Percentiles rank a stretch among this genome's conserved stretches.
phyloP scores from a whole-genome alignment of 805 yeast genomes.

The Ogataea zsoltii region DNA sequence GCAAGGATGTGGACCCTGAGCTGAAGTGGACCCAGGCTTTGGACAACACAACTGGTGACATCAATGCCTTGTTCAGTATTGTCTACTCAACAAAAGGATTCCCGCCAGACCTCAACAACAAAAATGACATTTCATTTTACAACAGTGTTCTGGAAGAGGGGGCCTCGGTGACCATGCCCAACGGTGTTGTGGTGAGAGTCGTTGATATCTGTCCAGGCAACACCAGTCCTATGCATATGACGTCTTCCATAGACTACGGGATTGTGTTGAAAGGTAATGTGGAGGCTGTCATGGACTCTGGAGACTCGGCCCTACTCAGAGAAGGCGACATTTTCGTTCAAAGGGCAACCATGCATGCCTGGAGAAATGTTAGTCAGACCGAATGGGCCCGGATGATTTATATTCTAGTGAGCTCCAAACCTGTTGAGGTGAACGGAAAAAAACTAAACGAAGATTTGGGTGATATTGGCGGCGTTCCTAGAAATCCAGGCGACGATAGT shows the following conservation, averaged over 20 bases:
- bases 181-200: slow-evolving; percentile 11
- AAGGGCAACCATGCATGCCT: slow-evolving; percentile 14
- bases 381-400: slow-evolving; percentile 13
- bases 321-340: slow-evolving; percentile 13
- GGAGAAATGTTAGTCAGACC: slow-evolving; percentile 11
- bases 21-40: slow-evolving; percentile 11
- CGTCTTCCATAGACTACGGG: slow-evolving; percentile 10
- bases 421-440: slow-evolving; percentile 9
- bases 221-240: slow-evolving; percentile 13
- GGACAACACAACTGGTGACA: slow-evolving; percentile 9
- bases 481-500: slow-evolving; percentile 9
- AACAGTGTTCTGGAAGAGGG: slow-evolving; percentile 3
- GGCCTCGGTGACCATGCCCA: slow-evolving; percentile 9
- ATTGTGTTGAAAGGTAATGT: slow-evolving; percentile 10
- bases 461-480: slow-evolving; percentile 10
- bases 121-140: slow-evolving; percentile 5
- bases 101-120: slow-evolving; percentile 7
- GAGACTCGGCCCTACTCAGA: slow-evolving; percentile 3
- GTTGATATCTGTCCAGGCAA: slow-evolving; percentile 11
- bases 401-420: slow-evolving; percentile 8
- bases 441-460: slow-evolving; percentile 6
- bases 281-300: slow-evolving; percentile 13
- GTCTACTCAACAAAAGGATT: slow-evolving; percentile 11
- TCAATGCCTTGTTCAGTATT: slow-evolving; percentile 12
- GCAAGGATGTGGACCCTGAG: slow-evolving; percentile 6